Evolutionary conservation across 1,284 basidiomycete species (phyloP).

Genomic region (Inonotus obliquus): DNA sequence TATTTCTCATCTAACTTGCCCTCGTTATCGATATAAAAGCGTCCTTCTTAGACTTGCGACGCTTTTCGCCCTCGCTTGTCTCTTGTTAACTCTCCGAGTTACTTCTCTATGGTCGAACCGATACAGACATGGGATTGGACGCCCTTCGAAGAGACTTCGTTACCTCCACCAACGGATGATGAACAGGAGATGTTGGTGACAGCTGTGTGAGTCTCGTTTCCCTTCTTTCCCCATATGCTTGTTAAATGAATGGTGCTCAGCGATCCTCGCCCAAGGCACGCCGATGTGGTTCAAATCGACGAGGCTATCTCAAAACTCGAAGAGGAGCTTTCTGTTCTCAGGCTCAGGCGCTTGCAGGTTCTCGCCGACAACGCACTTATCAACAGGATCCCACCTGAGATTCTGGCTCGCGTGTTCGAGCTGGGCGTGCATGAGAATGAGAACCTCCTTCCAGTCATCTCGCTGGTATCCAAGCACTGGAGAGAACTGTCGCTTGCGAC

Average conservation of each 20-base stretch:
- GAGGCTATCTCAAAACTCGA: constrained; percentile 26
- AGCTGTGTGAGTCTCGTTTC: constrained; percentile 1
- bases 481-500: constrained; percentile 26
- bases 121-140: constrained; percentile 15
- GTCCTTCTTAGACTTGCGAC: not conserved
- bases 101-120: not conserved
- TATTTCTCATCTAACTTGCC: not conserved
- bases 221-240: not conserved
- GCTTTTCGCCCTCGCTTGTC: not conserved
- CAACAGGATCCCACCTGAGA: constrained; percentile 29
- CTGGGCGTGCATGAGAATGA: constrained; percentile 28
- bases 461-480: constrained; percentile 30
- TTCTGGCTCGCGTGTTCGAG: constrained; percentile 33
- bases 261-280: constrained; percentile 25
- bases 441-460: constrained; percentile 24
- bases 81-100: not conserved
- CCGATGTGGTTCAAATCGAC: constrained; percentile 28
- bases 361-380: constrained; percentile 29
- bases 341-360: constrained; percentile 23
- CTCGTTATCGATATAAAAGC: not conserved
- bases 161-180: constrained; percentile 1
- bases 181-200: not conserved
- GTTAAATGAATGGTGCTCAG: not conserved
- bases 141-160: constrained; percentile 11
- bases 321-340: constrained; percentile 24